These are phyloP conservation scores for Epichloe aotearoae DNA, from an alignment of 2,329 filamentous ascomycete species.

Conservation along the genomic window DNA sequence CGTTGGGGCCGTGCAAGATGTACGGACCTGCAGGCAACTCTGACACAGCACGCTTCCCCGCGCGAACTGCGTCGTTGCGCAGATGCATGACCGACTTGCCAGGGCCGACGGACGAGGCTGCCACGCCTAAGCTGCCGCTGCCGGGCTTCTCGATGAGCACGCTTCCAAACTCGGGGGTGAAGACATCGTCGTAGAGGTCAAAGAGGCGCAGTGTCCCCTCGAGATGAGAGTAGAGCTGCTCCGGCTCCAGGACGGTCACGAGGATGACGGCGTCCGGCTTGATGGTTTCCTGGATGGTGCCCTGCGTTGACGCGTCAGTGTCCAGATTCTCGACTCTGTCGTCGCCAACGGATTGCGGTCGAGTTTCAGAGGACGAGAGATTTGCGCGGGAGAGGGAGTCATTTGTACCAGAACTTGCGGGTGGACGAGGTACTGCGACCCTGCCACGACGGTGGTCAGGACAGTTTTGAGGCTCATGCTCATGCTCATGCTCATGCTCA, in stretches of 20 bases:
- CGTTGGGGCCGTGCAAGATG: constrained; percentile 26
- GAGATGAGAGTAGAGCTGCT: constrained; percentile 24
- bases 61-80: constrained; percentile 11
- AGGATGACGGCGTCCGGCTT: constrained; percentile 27
- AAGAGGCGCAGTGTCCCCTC: constrained; percentile 21
- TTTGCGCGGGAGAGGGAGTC: not conserved
- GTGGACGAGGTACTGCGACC: constrained; percentile 26
- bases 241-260: constrained; percentile 25
- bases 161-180: constrained; percentile 23
- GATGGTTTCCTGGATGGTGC: constrained; percentile 27
- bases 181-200: constrained; percentile 25
- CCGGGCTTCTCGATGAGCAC: constrained; percentile 26
- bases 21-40: constrained; percentile 27
- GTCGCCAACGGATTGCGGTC: not conserved
- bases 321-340: too few relatives aligned
- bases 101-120: not conserved
- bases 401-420: constrained; percentile 21
- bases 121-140: constrained; percentile 8
- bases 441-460: constrained; percentile 24
- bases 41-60: constrained; percentile 7
- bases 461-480: constrained; percentile 13
- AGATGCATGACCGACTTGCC: constrained; percentile 2
- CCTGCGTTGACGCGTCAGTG: constrained; percentile 13
- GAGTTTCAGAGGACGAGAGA: not conserved
- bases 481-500: not conserved